Base-by-base conservation (phyloP, 2,329 filamentous ascomycete species). In the Cytospora paraplurivora region DNA sequence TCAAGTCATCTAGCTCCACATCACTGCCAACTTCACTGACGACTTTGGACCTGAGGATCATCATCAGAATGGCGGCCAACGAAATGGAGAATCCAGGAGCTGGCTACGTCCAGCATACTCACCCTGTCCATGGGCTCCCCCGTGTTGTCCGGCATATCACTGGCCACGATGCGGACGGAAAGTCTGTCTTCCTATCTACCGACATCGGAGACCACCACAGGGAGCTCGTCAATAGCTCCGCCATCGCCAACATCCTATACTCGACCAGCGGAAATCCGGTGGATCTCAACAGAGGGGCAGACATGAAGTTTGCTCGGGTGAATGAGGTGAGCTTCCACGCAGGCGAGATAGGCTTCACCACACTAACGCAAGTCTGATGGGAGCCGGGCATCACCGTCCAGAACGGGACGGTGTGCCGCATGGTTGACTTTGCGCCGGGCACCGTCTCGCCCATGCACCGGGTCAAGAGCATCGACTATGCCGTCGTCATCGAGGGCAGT, bases 381-480 rank as follows among this genome's bases (percentile, higher is more conserved):
- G 7, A 51, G 49, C 49, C 49, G 8, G 27, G 49, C 49, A 51
- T 11, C 32, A 51, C 19, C 49, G 4, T 10, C n/a, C n/a, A n/a
- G n/a, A 51, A 69, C 6, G 79, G 79, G 38, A 76, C 74, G 0
- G 76, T 81, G 1, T 75, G 75, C 19, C 76, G 79, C 1, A 72
- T 78, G 51, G 78, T 82, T 21, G 80, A 82, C 68, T 77, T 82
- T 64, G 73, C 74, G 0, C 80, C 80, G 1, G 73, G 72, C 7
- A 71, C 72, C 19, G 66, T 68, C 17, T 74, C 72, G 15, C 70
- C 77, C 3, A 77, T 81, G 73, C 79, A 83, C 66, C 76, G 80
- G 10, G 82, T 81, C 0, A 73, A 78, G 59, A 78, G 74, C 56
- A 70, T 83, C 2, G 80, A 83, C 67, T 82, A 79, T 63, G 81